These are phyloP conservation scores for Sugiyamaella lignohabitans DNA, from an alignment of 805 yeast species.

Conservation along the genomic window DNA sequence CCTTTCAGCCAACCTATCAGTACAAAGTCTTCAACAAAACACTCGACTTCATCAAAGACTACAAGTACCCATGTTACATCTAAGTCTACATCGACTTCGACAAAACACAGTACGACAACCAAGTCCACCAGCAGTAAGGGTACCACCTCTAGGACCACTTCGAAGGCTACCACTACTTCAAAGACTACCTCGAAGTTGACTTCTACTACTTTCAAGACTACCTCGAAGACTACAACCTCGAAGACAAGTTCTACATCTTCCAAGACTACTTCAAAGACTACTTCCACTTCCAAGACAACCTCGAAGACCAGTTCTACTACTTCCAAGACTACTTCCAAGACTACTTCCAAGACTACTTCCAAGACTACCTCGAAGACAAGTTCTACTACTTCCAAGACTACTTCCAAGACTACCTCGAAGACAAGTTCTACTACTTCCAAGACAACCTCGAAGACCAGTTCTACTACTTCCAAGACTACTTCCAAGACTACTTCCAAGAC, in stretches of 20 bases:
- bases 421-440: neutral
- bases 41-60: too few relatives aligned
- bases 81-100: neutral
- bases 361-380: too few relatives aligned
- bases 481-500: too few relatives aligned
- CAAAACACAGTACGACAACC: neutral
- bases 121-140: neutral
- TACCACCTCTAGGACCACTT: neutral
- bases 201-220: neutral
- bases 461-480: too few relatives aligned
- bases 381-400: neutral
- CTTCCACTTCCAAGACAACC: neutral
- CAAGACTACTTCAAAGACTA: neutral
- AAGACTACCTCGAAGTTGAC: neutral
- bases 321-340: neutral
- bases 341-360: neutral
- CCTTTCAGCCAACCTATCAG: neutral
- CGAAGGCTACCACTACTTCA: neutral
- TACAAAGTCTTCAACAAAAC: neutral
- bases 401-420: neutral
- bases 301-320: neutral
- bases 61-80: neutral
- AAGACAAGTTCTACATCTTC: neutral
- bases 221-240: neutral
- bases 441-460: neutral